These are phyloP conservation scores for Globisporangium solare DNA, from an alignment of 352 stramenopile species.

Conservation along the genomic window DNA sequence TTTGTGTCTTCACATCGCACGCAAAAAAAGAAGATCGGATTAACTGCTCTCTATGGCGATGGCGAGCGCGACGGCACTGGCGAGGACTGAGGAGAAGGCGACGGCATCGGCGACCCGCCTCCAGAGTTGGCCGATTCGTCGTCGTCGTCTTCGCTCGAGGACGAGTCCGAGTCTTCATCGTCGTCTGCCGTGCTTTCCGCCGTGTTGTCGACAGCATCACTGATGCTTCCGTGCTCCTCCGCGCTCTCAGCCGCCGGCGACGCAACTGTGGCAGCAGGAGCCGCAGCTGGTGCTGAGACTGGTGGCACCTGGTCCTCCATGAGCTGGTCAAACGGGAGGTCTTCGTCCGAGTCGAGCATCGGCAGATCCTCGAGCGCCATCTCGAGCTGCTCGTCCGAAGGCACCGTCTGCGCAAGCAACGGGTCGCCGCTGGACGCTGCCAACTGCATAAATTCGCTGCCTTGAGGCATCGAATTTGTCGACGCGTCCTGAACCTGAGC, in stretches of 20 bases:
- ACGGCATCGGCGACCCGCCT: conserved; percentile 39
- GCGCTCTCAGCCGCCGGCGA: background rate
- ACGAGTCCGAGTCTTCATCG: conserved; percentile 34
- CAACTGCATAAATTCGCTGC: conserved; percentile 2
- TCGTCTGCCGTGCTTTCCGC: conserved; percentile 21
- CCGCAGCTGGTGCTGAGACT: background rate
- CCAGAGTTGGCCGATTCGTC: conserved; percentile 52
- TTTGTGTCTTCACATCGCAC: background rate
- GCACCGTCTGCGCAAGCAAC: conserved; percentile 28
- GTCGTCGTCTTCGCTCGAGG: conserved; percentile 17
- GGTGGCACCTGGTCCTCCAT: conserved; percentile 11
- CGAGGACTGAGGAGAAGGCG: conserved; percentile 45
- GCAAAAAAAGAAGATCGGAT: no score
- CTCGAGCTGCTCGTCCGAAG: conserved; percentile 70
- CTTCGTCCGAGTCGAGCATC: conserved; percentile 68
- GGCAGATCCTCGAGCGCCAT: conserved; percentile 65
- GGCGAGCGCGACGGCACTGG: conserved; percentile 56
- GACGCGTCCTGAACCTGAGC: no score
- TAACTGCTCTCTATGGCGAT: conserved; percentile 26
- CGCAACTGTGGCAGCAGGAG: background rate
- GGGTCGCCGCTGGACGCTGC: conserved; percentile 15
- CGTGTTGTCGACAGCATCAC: conserved; percentile 14
- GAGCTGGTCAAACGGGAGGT: conserved; percentile 34
- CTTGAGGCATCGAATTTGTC: background rate
- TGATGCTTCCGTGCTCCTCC: background rate